phyloP scores from a whole-genome alignment of 2,329 filamentous ascomycete genomes.

The Pseudonectria foliicola region DNA sequence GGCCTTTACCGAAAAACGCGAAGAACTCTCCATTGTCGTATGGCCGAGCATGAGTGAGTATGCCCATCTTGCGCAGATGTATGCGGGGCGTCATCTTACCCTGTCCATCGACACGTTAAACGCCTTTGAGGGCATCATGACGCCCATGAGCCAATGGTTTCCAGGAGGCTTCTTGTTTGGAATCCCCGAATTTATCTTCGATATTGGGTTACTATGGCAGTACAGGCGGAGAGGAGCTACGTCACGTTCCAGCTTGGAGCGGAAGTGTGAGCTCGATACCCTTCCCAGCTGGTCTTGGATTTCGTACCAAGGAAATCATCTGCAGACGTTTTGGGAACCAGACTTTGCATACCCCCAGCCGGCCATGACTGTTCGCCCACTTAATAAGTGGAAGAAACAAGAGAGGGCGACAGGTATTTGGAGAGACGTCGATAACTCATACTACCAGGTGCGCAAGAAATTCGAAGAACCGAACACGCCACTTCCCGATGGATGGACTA shows the following conservation, averaged over 20 bases:
- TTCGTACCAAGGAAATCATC: conserved; percentile 3
- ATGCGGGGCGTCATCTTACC: conserved; percentile 3
- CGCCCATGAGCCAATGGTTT: conserved; percentile 4
- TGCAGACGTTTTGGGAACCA: conserved; percentile 1
- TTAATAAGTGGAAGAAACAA: conserved; percentile 4
- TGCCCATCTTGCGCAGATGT: not conserved
- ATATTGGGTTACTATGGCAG: conserved; percentile 4
- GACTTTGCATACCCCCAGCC: conserved; percentile 3
- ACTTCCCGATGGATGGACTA: conserved; percentile 4
- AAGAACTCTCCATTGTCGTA: conserved; percentile 1
- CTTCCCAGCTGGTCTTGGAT: conserved; percentile 8
- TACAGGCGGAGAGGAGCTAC: conserved; percentile 2
- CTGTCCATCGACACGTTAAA: conserved; percentile 3
- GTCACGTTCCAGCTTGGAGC: conserved; percentile 1
- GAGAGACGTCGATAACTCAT: conserved; percentile 5
- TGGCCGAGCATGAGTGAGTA: conserved; percentile 3
- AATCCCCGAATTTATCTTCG: conserved; percentile 4
- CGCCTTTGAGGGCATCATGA: conserved; percentile 5
- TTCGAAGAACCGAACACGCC: conserved; percentile 1
- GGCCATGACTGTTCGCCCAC: not conserved
- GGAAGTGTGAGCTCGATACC: not conserved
- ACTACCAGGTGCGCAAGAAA: conserved; percentile 4
- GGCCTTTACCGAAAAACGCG: not conserved
- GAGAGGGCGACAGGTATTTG: conserved; percentile 2
- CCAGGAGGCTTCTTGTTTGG: conserved; percentile 1